These are phyloP conservation scores for Eimeria zaria DNA, from an alignment of 169 alveolate species.

Conservation along the genomic window DNA sequence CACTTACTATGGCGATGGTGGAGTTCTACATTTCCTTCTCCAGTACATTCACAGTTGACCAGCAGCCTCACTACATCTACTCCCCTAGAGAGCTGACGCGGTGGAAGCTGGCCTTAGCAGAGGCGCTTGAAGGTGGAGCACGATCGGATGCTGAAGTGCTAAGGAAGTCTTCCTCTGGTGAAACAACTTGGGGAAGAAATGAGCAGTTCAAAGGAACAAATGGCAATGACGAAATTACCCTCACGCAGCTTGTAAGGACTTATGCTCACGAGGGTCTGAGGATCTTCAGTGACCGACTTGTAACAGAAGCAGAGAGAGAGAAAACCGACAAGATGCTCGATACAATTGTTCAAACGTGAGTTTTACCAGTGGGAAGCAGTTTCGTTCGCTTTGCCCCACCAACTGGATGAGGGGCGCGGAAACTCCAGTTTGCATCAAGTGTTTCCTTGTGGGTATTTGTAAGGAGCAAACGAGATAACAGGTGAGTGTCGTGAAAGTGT, in stretches of 20 bases:
- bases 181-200: constrained; percentile 7
- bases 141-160: not conserved
- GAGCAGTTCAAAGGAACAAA: not conserved
- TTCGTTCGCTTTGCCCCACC: too few species aligned
- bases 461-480: not conserved
- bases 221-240: constrained; percentile 68
- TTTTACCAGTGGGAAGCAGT: not conserved
- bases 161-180: not conserved
- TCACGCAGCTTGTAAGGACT: constrained; percentile 93
- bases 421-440: not conserved
- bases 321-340: constrained; percentile 97
- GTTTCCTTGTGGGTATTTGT: not conserved
- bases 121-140: constrained; percentile 75
- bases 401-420: too few species aligned
- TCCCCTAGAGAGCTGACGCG: constrained; percentile 99
- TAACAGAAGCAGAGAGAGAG: constrained; percentile 95
- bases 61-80: constrained; percentile 98
- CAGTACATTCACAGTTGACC: constrained; percentile 97
- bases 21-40: constrained; percentile 97
- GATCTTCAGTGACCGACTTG: constrained; percentile 98
- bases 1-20: constrained; percentile 98
- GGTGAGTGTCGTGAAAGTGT: not conserved
- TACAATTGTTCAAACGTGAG: constrained; percentile 92
- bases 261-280: constrained; percentile 98
- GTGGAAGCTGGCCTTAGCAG: constrained; percentile 93